Evolutionary conservation across 495 filamentous ascomycete species (phyloP), one percentile per base, ranked within the genome.

Genomic region (Xylaria sp.): DNA sequence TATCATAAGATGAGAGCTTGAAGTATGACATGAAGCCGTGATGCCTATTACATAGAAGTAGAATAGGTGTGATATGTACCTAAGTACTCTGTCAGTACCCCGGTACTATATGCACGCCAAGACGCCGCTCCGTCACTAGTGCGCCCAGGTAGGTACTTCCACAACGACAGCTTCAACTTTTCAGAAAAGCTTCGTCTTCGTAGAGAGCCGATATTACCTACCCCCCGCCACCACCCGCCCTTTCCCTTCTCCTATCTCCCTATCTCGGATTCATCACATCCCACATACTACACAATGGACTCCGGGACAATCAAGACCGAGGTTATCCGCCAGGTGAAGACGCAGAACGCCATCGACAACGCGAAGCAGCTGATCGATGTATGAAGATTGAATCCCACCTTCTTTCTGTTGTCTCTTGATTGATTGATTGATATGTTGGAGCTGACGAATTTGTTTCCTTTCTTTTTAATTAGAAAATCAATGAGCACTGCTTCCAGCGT

Each of bases 401-500:
- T 33, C 41, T 50, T 31, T n/a, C n/a, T n/a, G n/a, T n/a, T n/a
- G n/a, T n/a, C n/a, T n/a, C n/a, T n/a, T n/a, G n/a, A n/a, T n/a
- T n/a, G n/a, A n/a, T n/a, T n/a, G n/a, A n/a, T n/a, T n/a, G n/a
- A n/a, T n/a, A n/a, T n/a, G n/a, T n/a, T n/a, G n/a, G 11, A 24
- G 29, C 48, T 71, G n/a, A 67, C 68, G 61, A 17, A 55, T 26
- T n/a, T n/a, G n/a, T n/a, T n/a, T n/a, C n/a, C n/a, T n/a, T n/a
- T n/a, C n/a, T n/a, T n/a, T n/a, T n/a, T n/a, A n/a, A 3, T 35
- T 73, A 98, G 96, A 97, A 94, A 91, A 87, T 98, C 81, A 97
- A 98, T 87, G 90, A 95, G 79, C 90, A 97, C 86, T 99, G 96
- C 88, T 98, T 97, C 88, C 89, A 95, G 44, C 91, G 91, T 78